Base-by-base conservation (phyloP, 2,329 filamentous ascomycete species). In the Colletotrichum magnum region DNA sequence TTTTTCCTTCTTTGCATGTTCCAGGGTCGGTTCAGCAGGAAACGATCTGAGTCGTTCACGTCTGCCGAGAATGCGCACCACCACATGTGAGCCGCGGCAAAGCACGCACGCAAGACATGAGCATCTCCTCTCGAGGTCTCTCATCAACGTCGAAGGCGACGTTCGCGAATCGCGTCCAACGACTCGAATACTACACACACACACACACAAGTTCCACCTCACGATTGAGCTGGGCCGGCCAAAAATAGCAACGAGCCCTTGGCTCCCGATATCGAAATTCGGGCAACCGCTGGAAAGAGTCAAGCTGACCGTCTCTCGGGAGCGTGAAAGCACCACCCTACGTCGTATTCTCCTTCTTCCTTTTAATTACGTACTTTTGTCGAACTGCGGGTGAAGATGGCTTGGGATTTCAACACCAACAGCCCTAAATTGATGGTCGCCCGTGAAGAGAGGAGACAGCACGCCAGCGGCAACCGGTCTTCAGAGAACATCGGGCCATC, bases 201-300 rank as follows among this genome's bases (percentile, higher is more conserved):
- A 18, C 18, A 18, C 18, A 18, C 24, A 39, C 47, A 24, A 52
- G 45, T 66, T 60, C 56, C 56, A 26, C 32, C 12, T 47, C 32
- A 21, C 24, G 43, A 36, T 26, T 45, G 13, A 47, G 18, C 32
- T 45, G 6, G 48, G 56, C 56, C 59, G 48, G 56, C 56, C 59
- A 51, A 60, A 69, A 66, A 66, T 60, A 66, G 66, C 28, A 36
- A 7, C 9, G 32, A 69, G 47, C n/a, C 21, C 39, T 18, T 50
- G 50, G 61, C 52, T 50, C 6, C 32, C 28, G 32, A 64, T 45
- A 51, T 48, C 60, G 45, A 36, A 10, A 39, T 26, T 61, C 18
- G 21, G 39, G n/a, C 10, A 16, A 26, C 13, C 16, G 53, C 59
- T 51, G 12, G 43, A 57, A 57, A 16, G 36, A 28, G 18, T 57